Conservation (phyloP, 208 protist genomes). For the Histomonas meleagridis region DNA sequence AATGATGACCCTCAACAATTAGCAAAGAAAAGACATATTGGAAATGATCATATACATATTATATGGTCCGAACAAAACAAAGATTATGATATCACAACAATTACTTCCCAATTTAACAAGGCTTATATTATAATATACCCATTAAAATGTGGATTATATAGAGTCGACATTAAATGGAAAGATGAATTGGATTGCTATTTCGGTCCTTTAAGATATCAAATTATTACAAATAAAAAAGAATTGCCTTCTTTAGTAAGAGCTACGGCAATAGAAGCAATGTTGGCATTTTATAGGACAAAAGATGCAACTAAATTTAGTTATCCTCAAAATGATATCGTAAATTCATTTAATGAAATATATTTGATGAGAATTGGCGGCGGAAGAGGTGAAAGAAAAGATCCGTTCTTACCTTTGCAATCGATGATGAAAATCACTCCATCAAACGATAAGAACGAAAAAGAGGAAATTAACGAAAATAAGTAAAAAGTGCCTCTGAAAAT, state of each 20-base stretch:
- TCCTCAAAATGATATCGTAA: too few relatives aligned
- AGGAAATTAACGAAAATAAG: too few relatives aligned
- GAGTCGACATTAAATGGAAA: neutral
- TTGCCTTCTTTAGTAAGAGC: neutral
- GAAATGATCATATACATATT: conserved; percentile 32
- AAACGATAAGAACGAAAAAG: too few relatives aligned
- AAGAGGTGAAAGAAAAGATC: too few relatives aligned
- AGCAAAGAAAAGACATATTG: neutral
- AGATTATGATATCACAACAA: neutral
- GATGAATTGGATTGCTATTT: neutral
- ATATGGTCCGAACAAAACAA: neutral
- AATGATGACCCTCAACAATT: neutral
- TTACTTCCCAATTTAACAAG: neutral
- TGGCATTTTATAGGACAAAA: too few relatives aligned
- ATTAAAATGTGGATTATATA: neutral
- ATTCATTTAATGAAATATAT: too few relatives aligned
- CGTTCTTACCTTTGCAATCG: too few relatives aligned
- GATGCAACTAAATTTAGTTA: too few relatives aligned
- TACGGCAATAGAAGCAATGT: neutral
- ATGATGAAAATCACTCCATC: too few relatives aligned
- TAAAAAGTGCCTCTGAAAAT: too few relatives aligned
- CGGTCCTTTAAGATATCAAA: neutral
- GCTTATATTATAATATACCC: conserved; percentile 22
- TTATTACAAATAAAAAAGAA: neutral
- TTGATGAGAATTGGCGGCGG: too few relatives aligned